These are phyloP conservation scores for Aspergillus sclerotiicarbonarius DNA, from an alignment of 495 filamentous ascomycete species.

Conservation along the genomic window DNA sequence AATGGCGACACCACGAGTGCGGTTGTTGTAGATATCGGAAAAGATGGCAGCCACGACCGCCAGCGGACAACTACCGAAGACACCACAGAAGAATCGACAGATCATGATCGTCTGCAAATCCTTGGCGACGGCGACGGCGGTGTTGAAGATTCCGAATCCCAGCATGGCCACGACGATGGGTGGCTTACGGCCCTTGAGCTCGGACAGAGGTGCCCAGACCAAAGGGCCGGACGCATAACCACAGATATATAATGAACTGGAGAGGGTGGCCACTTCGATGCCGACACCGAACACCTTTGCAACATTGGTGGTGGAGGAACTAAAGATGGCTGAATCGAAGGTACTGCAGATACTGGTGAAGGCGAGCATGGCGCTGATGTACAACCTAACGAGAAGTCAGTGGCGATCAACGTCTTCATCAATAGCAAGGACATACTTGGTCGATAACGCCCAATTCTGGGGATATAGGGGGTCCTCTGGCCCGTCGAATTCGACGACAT, in stretches of 20 bases:
- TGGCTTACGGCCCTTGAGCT: constrained; percentile 1
- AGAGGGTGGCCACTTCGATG: constrained; percentile 4
- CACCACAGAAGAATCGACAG: constrained; percentile 79
- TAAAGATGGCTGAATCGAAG: constrained; percentile 39
- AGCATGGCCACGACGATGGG: constrained; percentile 6
- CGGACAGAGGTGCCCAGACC: constrained; percentile 7
- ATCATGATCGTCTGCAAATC: constrained; percentile 81
- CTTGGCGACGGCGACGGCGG: constrained; percentile 69
- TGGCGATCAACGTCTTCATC: neutral
- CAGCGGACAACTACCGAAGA: constrained; percentile 71
- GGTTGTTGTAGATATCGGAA: constrained; percentile 83
- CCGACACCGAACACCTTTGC: constrained; percentile 1
- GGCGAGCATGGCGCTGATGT: constrained; percentile 31
- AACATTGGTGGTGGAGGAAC: constrained; percentile 5
- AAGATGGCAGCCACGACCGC: constrained; percentile 86
- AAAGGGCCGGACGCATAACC: constrained; percentile 8
- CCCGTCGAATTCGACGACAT: constrained; percentile 80
- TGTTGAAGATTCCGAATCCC: constrained; percentile 63
- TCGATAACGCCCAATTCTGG: constrained; percentile 73
- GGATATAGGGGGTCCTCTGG: constrained; percentile 73
- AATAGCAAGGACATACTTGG: constrained; percentile 53
- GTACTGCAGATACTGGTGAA: constrained; percentile 41
- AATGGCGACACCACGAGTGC: constrained; percentile 70
- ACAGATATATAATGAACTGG: constrained; percentile 5
- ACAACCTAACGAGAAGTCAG: neutral